Conservation (phyloP, 495 filamentous ascomycete genomes). For the Chaetomium cochliodes region DNA sequence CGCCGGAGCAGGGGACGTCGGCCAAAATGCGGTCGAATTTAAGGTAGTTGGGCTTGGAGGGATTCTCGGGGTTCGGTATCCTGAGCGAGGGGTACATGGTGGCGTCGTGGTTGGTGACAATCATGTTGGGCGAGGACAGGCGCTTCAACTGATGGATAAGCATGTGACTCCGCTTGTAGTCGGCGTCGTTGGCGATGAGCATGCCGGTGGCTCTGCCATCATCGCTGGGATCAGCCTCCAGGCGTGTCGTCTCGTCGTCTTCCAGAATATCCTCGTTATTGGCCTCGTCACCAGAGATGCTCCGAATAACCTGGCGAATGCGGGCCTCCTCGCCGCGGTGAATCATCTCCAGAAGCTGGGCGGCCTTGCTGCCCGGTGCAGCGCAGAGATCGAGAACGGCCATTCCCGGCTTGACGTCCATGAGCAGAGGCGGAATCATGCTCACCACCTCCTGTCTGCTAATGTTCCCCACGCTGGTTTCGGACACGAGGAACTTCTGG, state of each 20-base stretch:
- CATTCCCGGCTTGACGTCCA: conserved; percentile 89
- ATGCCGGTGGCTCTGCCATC: conserved; percentile 85
- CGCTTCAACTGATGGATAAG: conserved; percentile 96
- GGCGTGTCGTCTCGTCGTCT: conserved; percentile 47
- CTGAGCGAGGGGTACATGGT: conserved; percentile 91
- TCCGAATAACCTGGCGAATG: conserved; percentile 58
- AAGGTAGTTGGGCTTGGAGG: conserved; percentile 65
- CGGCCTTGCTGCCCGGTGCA: conserved; percentile 93
- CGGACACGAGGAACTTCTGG: conserved; percentile 96
- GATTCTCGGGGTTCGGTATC: conserved; percentile 57
- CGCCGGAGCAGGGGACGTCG: conserved; percentile 95
- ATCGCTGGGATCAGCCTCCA: conserved; percentile 62
- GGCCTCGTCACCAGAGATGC: conserved; percentile 54
- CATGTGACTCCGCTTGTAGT: conserved; percentile 95
- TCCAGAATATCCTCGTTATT: conserved; percentile 47
- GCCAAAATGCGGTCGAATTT: conserved; percentile 97
- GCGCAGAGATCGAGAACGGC: conserved; percentile 92
- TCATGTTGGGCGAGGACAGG: conserved; percentile 90
- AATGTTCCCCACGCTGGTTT: conserved; percentile 96
- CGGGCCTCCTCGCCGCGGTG: conserved; percentile 86
- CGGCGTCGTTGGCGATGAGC: conserved; percentile 90
- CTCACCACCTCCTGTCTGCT: conserved; percentile 94
- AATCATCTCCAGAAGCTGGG: conserved; percentile 91
- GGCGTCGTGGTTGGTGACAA: conserved; percentile 97
- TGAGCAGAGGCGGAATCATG: conserved; percentile 95